phyloP scores from a whole-genome alignment of 2,329 filamentous ascomycete genomes.

The Colletotrichum spaethianum region DNA sequence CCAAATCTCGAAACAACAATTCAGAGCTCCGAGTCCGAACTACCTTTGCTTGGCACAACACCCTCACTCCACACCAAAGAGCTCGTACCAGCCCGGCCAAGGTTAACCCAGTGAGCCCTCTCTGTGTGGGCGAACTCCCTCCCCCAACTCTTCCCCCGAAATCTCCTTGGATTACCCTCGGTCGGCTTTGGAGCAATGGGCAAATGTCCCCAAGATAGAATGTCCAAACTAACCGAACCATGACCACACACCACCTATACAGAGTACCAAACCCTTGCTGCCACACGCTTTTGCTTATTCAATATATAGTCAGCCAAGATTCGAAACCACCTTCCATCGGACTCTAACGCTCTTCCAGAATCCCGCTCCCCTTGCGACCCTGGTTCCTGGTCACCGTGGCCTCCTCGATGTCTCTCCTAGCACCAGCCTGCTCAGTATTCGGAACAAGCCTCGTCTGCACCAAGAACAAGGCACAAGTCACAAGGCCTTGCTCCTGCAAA shows the following conservation, averaged over 20 bases:
- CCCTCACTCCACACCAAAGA: constrained; percentile 4
- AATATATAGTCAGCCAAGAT: constrained; percentile 37
- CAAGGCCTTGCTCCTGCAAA: background rate
- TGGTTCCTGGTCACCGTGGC: background rate
- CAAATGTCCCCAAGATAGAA: constrained; percentile 23
- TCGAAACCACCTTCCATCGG: constrained; percentile 38
- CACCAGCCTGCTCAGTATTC: background rate
- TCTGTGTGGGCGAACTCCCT: constrained; percentile 22
- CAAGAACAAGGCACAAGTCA: background rate
- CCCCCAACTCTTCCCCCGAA: background rate
- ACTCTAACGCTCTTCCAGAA: constrained; percentile 29
- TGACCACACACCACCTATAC: background rate
- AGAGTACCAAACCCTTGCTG: constrained; percentile 22
- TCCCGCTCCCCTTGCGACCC: constrained; percentile 3
- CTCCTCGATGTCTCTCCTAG: background rate
- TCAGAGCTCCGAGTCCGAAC: constrained; percentile 29
- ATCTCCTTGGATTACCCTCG: background rate
- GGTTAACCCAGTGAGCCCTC: constrained; percentile 4
- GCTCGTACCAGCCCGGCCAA: constrained; percentile 16
- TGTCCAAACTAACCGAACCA: constrained; percentile 10
- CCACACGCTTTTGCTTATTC: constrained; percentile 40
- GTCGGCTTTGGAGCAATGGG: background rate
- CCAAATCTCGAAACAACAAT: constrained; percentile 17
- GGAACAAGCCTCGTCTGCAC: background rate
- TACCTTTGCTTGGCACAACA: constrained; percentile 24